A percentile compares a stretch with the other conserved stretches of the same genome.
These are phyloP conservation scores for Heterobasidion annosum DNA, from an alignment of 1,284 basidiomycete species.

Conservation along the genomic window DNA sequence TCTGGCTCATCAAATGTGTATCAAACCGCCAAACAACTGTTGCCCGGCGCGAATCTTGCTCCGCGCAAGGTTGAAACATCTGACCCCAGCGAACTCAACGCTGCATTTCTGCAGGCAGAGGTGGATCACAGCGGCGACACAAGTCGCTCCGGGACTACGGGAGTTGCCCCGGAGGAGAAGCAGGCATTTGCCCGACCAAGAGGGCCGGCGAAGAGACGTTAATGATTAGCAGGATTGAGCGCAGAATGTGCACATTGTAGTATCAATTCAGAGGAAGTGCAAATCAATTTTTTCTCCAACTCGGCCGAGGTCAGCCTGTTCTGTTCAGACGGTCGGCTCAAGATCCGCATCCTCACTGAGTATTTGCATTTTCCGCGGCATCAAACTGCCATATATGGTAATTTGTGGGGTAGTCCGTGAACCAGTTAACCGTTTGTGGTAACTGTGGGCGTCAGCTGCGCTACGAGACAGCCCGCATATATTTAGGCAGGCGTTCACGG, in stretches of 20 bases:
- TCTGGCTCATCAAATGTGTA: conserved; percentile 54
- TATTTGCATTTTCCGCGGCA: neutral
- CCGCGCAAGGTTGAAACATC: conserved; percentile 74
- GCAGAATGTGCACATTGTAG: neutral
- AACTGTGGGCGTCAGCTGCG: too few species aligned
- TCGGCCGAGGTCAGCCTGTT: neutral
- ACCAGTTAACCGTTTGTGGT: too few species aligned
- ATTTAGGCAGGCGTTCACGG: too few species aligned
- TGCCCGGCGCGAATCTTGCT: conserved; percentile 33
- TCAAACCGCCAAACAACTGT: conserved; percentile 42
- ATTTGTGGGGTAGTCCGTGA: too few species aligned
- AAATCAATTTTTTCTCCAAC: neutral
- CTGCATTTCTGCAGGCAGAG: conserved; percentile 49
- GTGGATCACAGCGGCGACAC: conserved; percentile 14
- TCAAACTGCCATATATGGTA: neutral
- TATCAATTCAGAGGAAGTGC: too few species aligned
- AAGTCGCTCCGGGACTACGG: conserved; percentile 8
- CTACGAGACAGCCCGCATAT: too few species aligned
- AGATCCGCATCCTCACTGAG: neutral
- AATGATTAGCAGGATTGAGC: conserved; percentile 4
- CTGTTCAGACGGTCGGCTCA: neutral
- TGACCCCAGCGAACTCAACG: conserved; percentile 66
- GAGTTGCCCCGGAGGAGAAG: conserved; percentile 6
- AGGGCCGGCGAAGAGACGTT: conserved; percentile 41
- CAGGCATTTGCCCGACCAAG: conserved; percentile 52